phyloP scores from a whole-genome alignment of 164 flowering plant species.

The grape (Vitis vinifera) region ASM3070453v1 NC_081805.1:2661001-2661500 shows the following conservation, averaged over 20 bases:
- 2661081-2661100: constrained; percentile 38
- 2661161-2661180: constrained; percentile 52
- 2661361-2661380: no score
- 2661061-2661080: constrained; percentile 61
- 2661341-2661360: no score
- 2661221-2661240: constrained; percentile 66
- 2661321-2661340: no score
- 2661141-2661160: constrained; percentile 36
- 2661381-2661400: no score
- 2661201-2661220: constrained; percentile 60
- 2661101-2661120: constrained; percentile 50
- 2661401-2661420: no score
- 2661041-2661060: constrained; percentile 87
- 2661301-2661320: no score
- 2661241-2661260: constrained; percentile 74
- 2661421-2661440: no score
- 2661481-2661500: no score
- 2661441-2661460: no score
- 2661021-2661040: constrained; percentile 78
- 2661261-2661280: constrained; percentile 66
- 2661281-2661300: no score
- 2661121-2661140: constrained; percentile 39
- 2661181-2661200: constrained; percentile 64
- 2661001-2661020: constrained; percentile 25
- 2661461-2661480: no score